A percentile compares a stretch with the other conserved stretches of the same genome.
These are phyloP conservation scores for Colletotrichum trifolii DNA, from an alignment of 2,329 filamentous ascomycete genomes.

Conservation along the genomic window DNA sequence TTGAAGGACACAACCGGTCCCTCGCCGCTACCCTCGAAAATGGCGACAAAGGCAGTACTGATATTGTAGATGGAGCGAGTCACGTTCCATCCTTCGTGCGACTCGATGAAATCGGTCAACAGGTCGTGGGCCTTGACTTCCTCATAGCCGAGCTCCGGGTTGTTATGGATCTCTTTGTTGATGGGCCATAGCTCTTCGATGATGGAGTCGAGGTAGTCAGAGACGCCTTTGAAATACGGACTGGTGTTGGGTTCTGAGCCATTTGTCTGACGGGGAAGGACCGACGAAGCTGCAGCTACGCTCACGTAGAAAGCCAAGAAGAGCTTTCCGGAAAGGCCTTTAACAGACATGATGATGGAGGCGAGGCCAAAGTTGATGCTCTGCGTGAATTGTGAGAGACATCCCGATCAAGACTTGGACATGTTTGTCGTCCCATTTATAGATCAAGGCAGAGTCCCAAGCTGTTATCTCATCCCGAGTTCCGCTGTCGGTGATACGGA, in stretches of 20 bases:
- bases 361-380: background rate
- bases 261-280: constrained; percentile 17
- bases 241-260: constrained; percentile 8
- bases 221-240: constrained; percentile 32
- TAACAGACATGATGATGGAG: constrained; percentile 6
- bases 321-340: background rate
- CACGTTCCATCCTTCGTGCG: constrained; percentile 51
- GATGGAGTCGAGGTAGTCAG: constrained; percentile 36
- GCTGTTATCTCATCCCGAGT: background rate
- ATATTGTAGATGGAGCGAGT: constrained; percentile 53
- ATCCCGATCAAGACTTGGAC: background rate
- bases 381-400: no score
- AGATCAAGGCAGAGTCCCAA: background rate
- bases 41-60: constrained; percentile 56
- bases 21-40: constrained; percentile 49
- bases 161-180: constrained; percentile 55
- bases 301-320: constrained; percentile 8
- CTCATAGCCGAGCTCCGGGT: constrained; percentile 56
- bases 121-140: constrained; percentile 55
- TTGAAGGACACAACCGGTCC: constrained; percentile 56
- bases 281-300: constrained; percentile 9
- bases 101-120: constrained; percentile 50
- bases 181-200: constrained; percentile 46
- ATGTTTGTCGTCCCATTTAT: background rate
- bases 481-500: background rate